Base-by-base conservation (phyloP, 140 eudicot species). In the Oenanthe javanica region DNA sequence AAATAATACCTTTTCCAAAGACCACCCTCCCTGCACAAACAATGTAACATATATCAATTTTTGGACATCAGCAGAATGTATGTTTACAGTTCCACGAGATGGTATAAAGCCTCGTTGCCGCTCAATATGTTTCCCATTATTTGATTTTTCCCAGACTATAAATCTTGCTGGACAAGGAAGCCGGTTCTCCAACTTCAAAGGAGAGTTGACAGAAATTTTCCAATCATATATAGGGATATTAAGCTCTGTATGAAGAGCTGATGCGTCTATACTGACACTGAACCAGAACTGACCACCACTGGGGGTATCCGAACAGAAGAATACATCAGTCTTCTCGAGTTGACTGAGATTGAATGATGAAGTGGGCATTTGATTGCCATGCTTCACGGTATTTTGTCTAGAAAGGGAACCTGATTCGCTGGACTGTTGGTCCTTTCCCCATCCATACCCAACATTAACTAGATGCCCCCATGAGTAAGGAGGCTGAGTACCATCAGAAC, bases 81-180 rank as follows among this genome's bases (percentile, higher is more conserved):
- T 79, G 3, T 93, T 92, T 64, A 82, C 93, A 81, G 89, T 89
- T 72, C 87, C 93, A 49, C 99, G 95, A 46, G 99, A 96, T 78
- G 86, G 66, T 77, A 96, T 71, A 85, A 84, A 70, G 73, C 98
- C 99, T 85, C 81, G 89, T 81, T 91, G 97, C 72, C 91, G 89
- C 84, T 96, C 98, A 59, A 84, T 25, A 50, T 76, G 84, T 66
- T 75, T 89, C 6, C 93, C 98, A 76, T 83, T 91, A 69, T 79
- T 89, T 40, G 81, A 27, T 80, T 82, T 93, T 81, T 96, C 98
- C 96, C 96, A 96, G 49, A 91, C 82, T 51, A 85, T 87, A 79
- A 93, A 96, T 72, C 89, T 91, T 75, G 91, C 93, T 25, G 98
- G 89, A 86, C 97, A 96, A 70, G 99, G 96, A 89, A 96, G 98